Evolutionary conservation across 2,329 filamentous ascomycete genomes (phyloP).

Genomic region (Fusarium sp.): DNA sequence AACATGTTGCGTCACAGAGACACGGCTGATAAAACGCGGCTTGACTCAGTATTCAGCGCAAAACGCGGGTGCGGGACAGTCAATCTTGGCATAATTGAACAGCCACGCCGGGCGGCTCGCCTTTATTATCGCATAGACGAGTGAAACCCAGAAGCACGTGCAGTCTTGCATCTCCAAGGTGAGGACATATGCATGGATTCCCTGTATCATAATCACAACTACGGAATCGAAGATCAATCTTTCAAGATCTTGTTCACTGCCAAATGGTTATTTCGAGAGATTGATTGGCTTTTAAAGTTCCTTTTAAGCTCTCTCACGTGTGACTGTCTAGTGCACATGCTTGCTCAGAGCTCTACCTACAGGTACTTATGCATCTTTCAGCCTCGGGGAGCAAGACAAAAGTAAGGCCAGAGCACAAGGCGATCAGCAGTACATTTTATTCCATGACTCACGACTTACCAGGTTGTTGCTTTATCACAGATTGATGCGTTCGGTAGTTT

Average conservation of each 20-base stretch:
- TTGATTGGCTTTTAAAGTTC: background rate
- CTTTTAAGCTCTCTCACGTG: background rate
- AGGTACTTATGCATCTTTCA: background rate
- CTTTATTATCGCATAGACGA: background rate
- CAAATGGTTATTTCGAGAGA: no score
- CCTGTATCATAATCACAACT: background rate
- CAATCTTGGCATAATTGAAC: background rate
- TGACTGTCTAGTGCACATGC: background rate
- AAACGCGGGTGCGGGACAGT: background rate
- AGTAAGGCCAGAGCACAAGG: background rate
- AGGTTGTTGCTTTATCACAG: background rate
- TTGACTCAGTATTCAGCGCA: background rate
- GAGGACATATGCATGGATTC: background rate
- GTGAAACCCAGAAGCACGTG: background rate
- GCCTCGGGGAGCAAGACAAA: background rate
- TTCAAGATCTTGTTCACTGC: background rate
- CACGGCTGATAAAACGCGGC: background rate
- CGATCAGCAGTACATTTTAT: background rate
- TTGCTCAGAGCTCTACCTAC: background rate
- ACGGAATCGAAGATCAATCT: background rate
- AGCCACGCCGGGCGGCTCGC: background rate
- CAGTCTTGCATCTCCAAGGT: background rate
- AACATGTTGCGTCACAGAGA: background rate
- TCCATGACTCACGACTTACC: slow-evolving; percentile 1
- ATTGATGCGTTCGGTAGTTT: background rate